Percentiles rank a stretch among this genome's conserved stretches.
phyloP scores from a whole-genome alignment of 371 early-diverging fungal genomes.

The Apophysomyces ossiformis region DNA sequence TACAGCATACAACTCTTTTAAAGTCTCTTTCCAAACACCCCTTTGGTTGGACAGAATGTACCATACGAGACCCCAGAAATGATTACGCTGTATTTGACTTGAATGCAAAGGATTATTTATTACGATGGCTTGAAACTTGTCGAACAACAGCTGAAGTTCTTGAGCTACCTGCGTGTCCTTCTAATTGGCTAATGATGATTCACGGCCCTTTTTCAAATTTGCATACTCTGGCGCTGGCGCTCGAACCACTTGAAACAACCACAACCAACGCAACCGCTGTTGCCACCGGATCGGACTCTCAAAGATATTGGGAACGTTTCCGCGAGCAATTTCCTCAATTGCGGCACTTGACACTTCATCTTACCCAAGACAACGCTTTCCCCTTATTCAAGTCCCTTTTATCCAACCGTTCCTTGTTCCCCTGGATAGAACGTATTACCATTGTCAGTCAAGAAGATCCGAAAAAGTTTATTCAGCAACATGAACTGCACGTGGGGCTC shows the following conservation, averaged over 20 bases:
- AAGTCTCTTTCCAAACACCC: constrained; percentile 8
- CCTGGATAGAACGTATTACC: constrained; percentile 38
- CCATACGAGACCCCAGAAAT: constrained; percentile 4
- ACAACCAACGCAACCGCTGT: not conserved
- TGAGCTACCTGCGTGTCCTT: constrained; percentile 33
- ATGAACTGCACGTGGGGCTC: constrained; percentile 29
- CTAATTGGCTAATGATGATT: constrained; percentile 16
- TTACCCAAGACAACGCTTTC: constrained; percentile 15
- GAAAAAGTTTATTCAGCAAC: constrained; percentile 23
- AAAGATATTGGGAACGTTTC: constrained; percentile 22
- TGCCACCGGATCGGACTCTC: not conserved
- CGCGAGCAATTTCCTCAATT: constrained; percentile 29
- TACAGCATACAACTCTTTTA: not conserved
- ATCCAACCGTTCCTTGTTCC: constrained; percentile 28
- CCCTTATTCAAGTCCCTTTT: constrained; percentile 30
- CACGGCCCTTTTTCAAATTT: constrained; percentile 21
- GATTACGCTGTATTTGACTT: constrained; percentile 6
- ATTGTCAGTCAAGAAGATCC: constrained; percentile 30
- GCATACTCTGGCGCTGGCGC: constrained; percentile 17
- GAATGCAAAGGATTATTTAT: not conserved
- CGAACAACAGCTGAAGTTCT: constrained; percentile 12
- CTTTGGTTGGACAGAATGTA: constrained; percentile 2
- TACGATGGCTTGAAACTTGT: constrained; percentile 12
- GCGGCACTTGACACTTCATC: constrained; percentile 23
- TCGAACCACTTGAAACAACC: constrained; percentile 5